Base-by-base conservation (phyloP, 768 basidiomycete genomes). In the Crucibulum laeve region DNA sequence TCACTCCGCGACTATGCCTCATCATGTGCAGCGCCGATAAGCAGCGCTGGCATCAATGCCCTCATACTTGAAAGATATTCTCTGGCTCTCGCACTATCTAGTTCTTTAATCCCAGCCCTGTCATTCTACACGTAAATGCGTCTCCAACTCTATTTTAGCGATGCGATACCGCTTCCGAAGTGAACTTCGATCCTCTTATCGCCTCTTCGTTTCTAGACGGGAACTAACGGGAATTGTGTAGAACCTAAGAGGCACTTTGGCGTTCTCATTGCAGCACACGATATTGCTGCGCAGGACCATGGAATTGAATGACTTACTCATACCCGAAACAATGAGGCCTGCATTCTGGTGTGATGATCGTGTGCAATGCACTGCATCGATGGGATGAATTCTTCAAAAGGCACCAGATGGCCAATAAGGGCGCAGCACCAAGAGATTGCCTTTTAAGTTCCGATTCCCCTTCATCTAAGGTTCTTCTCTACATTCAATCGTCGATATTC, bases 61-160 rank as follows among this genome's bases (percentile, higher is more conserved):
- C 13, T 32, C 30, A 32, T 32, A 32, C 30, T 32, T n/a, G n/a
- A n/a, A n/a, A n/a, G n/a, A n/a, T n/a, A n/a, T n/a, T n/a, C n/a
- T n/a, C n/a, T n/a, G n/a, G 28, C 28, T 30, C 28, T n/a, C 28
- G 8, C n/a, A 8, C 28, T 30, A 30, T 30, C 28, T 30, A 30
- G 28, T 30, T 19, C 19, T 19, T 37, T 37, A 3, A 10, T 37
- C 35, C 5, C 35, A 37, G 35, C 35, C 35, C 14, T 14, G 35
- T 37, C 11, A 10, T 19, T 37, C 35, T 37, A 37, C 14, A 37
- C 35, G 35, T 37, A 37, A 37, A 37, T 3, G 19, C 35, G 14
- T 21, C 14, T 37, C 35, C 35, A 37, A 37, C 35, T 37, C 35
- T 37, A 21, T 37, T 37, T 37, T 19, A 10, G 14, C 35, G 35